phyloP scores from a whole-genome alignment of 2,329 filamentous ascomycete genomes.

The Trichoderma semiorbis region DNA sequence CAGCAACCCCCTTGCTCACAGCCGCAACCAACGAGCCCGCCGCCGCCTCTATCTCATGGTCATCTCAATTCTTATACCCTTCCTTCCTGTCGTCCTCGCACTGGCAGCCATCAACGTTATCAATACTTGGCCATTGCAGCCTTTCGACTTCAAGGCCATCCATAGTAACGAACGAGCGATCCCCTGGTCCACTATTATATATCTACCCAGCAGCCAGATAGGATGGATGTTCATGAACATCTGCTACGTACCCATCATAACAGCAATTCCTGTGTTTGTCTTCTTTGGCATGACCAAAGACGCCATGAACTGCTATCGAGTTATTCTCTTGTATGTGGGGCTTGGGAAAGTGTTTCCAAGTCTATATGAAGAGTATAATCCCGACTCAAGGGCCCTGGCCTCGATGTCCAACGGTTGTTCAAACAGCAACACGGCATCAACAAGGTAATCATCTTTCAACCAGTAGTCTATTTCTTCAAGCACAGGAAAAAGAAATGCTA shows the following conservation, averaged over 20 bases:
- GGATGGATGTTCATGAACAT: conserved; percentile 42
- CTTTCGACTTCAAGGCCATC: conserved; percentile 43
- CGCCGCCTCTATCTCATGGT: conserved; percentile 56
- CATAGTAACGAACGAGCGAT: conserved; percentile 34
- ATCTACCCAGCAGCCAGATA: conserved; percentile 40
- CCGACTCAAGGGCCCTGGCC: conserved; percentile 28
- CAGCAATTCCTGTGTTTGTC: conserved; percentile 46
- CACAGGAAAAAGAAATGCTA: neutral
- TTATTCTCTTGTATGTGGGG: conserved; percentile 37
- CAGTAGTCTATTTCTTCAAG: neutral
- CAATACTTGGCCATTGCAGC: conserved; percentile 25
- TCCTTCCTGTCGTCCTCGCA: conserved; percentile 46
- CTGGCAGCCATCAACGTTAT: conserved; percentile 42
- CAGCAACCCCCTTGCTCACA: conserved; percentile 38
- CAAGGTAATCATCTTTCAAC: neutral
- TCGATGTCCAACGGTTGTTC: conserved; percentile 2
- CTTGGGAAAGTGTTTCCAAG: conserved; percentile 43
- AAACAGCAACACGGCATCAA: neutral
- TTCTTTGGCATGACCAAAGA: conserved; percentile 57
- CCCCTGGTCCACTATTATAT: conserved; percentile 48
- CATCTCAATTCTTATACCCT: conserved; percentile 49
- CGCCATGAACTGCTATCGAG: conserved; percentile 48
- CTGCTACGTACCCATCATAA: conserved; percentile 48
- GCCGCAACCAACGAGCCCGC: conserved; percentile 46
- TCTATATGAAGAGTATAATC: conserved; percentile 39